Percentiles rank a stretch among this genome's conserved stretches.
Conservation (phyloP, 2,329 filamentous ascomycete genomes). For the Penicillium rolfsii region DNA sequence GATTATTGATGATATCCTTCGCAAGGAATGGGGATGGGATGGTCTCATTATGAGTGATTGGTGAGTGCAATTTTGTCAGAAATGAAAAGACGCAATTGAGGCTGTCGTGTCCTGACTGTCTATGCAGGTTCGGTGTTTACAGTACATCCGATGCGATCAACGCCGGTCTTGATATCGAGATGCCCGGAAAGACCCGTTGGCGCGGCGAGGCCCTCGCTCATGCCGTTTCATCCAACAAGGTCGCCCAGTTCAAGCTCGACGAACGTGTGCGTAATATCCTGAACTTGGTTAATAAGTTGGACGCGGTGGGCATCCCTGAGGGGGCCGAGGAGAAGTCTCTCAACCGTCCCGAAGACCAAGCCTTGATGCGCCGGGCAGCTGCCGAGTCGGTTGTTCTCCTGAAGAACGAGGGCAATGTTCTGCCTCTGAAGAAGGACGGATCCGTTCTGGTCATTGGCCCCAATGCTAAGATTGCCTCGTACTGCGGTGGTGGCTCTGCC, state of each 20-base stretch:
- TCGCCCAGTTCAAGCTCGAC: constrained; percentile 59
- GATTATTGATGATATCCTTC: constrained; percentile 49
- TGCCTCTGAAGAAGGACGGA: constrained; percentile 59
- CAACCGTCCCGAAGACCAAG: constrained; percentile 65
- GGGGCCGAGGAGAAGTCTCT: constrained; percentile 57
- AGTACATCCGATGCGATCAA: constrained; percentile 50
- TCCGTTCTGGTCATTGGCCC: constrained; percentile 59
- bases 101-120: not conserved
- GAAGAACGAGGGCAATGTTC: constrained; percentile 68
- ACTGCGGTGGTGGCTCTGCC: constrained; percentile 68
- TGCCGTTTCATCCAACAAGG: constrained; percentile 59
- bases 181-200: constrained; percentile 52
- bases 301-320: constrained; percentile 58
- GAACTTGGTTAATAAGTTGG: constrained; percentile 62
- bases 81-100: too few species aligned
- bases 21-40: constrained; percentile 53
- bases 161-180: constrained; percentile 53
- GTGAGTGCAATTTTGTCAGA: constrained; percentile 29
- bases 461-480: constrained; percentile 53
- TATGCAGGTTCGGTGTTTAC: constrained; percentile 50
- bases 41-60: constrained; percentile 53
- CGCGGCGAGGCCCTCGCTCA: constrained; percentile 46
- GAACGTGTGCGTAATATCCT: constrained; percentile 62
- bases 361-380: constrained; percentile 66
- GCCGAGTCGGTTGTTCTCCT: constrained; percentile 72